Percentiles rank a stretch among this genome's conserved stretches.
Conservation (phyloP, 805 yeast species). For the Myxozyma kluyveri region DNA sequence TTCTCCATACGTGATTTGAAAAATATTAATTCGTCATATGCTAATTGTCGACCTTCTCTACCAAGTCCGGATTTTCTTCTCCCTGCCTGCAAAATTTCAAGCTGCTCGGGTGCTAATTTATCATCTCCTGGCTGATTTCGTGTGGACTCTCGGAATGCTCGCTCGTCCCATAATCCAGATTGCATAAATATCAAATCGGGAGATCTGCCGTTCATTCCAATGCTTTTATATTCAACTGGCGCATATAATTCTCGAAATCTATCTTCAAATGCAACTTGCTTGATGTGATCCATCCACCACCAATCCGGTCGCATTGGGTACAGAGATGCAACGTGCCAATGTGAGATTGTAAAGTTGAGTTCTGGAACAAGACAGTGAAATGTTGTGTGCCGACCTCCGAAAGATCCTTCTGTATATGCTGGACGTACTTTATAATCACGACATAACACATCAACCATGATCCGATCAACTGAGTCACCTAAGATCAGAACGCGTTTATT, state of each 20-base stretch:
- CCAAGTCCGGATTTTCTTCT: conserved; percentile 15
- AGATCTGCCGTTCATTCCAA: conserved; percentile 21
- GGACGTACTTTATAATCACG: conserved; percentile 2
- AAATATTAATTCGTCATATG: conserved; percentile 26
- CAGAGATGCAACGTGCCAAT: conserved; percentile 27
- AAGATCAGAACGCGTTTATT: conserved; percentile 22
- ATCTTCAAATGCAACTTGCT: conserved; percentile 26
- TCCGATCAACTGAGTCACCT: conserved; percentile 29
- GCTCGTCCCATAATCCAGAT: conserved; percentile 28
- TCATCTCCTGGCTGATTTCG: conserved; percentile 19
- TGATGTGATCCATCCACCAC: conserved; percentile 26
- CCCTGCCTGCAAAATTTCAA: neutral
- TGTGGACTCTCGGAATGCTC: conserved; percentile 19
- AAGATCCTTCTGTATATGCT: neutral
- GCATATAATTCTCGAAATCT: conserved; percentile 15
- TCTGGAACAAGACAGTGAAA: conserved; percentile 11
- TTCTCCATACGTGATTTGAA: conserved; percentile 19
- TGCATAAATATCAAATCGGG: conserved; percentile 24
- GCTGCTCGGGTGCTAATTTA: conserved; percentile 3
- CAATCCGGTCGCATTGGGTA: conserved; percentile 24
- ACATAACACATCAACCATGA: conserved; percentile 24
- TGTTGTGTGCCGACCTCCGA: conserved; percentile 27
- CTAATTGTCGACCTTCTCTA: conserved; percentile 22
- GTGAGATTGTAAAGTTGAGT: conserved; percentile 23
- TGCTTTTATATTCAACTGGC: conserved; percentile 9